A percentile compares a stretch with the other conserved stretches of the same genome.
phyloP scores from a whole-genome alignment of 345 rosid genomes.

The Anacardium occidentale region DNA sequence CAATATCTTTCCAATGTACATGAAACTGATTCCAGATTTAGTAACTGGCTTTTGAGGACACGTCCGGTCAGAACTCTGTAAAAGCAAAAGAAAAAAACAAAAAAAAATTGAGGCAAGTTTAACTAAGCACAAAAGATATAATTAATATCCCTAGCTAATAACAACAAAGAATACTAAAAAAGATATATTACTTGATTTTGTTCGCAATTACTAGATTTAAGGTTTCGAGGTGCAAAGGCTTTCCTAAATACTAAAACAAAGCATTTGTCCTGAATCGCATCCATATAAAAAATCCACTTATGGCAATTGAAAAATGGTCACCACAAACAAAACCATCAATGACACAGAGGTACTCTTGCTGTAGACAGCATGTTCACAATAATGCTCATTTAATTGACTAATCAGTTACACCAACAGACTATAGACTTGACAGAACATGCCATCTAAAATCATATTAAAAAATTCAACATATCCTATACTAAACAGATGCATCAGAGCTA shows the following conservation, averaged over 20 bases:
- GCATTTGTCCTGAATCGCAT: neutral
- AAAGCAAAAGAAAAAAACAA: slow-evolving; percentile 10
- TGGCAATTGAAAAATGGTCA: neutral
- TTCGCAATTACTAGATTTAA: neutral
- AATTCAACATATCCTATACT: too few species aligned
- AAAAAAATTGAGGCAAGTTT: neutral
- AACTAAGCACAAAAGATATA: neutral
- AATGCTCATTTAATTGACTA: too few species aligned
- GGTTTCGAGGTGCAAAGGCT: neutral
- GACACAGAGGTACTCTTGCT: too few species aligned
- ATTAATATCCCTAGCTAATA: neutral
- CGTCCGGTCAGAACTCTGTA: slow-evolving; percentile 36
- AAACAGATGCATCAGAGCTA: too few species aligned
- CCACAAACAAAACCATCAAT: neutral
- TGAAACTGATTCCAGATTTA: slow-evolving; percentile 19
- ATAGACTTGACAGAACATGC: too few species aligned
- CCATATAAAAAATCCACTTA: neutral
- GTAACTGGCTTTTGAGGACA: slow-evolving; percentile 14
- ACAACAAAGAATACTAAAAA: neutral
- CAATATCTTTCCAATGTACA: slow-evolving; percentile 57
- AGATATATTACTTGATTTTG: neutral
- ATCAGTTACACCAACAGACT: too few species aligned
- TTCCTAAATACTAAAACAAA: neutral
- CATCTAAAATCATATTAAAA: too few species aligned
- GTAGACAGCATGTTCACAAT: too few species aligned